phyloP scores from a whole-genome alignment of 495 filamentous ascomycete genomes.

The Tetracladium marchalianum region DNA sequence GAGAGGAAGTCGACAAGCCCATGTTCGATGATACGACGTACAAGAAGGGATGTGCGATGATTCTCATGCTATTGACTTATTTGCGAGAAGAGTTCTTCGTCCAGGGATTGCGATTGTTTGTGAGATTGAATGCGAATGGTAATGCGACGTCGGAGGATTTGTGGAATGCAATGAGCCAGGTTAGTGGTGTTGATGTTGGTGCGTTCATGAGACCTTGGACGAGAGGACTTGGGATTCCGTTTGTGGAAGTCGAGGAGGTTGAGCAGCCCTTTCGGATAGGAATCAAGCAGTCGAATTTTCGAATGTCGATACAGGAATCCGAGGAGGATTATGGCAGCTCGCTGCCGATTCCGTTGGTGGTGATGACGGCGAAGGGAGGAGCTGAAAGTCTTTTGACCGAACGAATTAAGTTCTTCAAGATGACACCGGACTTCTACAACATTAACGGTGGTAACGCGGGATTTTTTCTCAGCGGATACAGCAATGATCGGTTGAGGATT shows the following conservation, averaged over 20 bases:
- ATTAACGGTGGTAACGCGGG: too few relatives aligned
- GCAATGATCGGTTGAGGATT: too few relatives aligned
- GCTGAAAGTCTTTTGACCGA: slow-evolving; percentile 49
- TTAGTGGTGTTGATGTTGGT: slow-evolving; percentile 8
- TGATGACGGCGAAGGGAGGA: slow-evolving; percentile 46
- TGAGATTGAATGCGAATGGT: slow-evolving; percentile 8
- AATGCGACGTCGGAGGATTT: slow-evolving; percentile 14
- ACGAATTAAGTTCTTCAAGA: slow-evolving; percentile 50
- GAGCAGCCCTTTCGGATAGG: slow-evolving; percentile 14
- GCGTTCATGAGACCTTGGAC: slow-evolving; percentile 59
- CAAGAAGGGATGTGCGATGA: slow-evolving; percentile 8
- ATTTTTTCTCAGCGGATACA: too few relatives aligned
- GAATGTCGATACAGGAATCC: slow-evolving; percentile 11
- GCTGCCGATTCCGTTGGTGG: slow-evolving; percentile 60
- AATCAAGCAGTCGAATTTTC: too few relatives aligned
- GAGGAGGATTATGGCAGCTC: slow-evolving; percentile 52
- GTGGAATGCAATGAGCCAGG: slow-evolving; percentile 3
- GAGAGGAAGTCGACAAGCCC: background rate
- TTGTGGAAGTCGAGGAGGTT: slow-evolving; percentile 48
- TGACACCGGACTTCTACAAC: slow-evolving; percentile 35
- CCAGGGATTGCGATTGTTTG: slow-evolving; percentile 7
- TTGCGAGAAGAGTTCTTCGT: slow-evolving; percentile 11
- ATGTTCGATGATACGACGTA: slow-evolving; percentile 15
- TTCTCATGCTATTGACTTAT: slow-evolving; percentile 10
- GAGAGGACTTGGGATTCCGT: slow-evolving; percentile 58